A percentile compares a stretch with the other conserved stretches of the same genome.
phyloP scores from a whole-genome alignment of 495 filamentous ascomycete genomes.

The Parathielavia appendiculata region DNA sequence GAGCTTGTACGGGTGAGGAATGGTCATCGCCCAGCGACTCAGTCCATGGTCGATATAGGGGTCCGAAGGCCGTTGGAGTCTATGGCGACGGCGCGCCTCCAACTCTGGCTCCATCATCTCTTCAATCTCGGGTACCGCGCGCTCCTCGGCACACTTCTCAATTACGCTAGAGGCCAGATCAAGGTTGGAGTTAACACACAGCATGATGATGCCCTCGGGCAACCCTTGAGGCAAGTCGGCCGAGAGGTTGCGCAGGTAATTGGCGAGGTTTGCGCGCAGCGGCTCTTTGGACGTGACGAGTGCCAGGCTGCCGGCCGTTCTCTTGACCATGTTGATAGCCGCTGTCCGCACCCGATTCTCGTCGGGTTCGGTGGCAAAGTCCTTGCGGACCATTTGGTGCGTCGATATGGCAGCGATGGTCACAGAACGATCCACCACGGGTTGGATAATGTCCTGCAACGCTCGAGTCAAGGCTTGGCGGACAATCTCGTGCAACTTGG shows the following conservation, averaged over 20 bases:
- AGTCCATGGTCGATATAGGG: conserved; percentile 74
- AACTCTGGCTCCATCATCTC: conserved; percentile 76
- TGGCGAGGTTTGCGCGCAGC: conserved; percentile 88
- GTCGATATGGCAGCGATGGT: conserved; percentile 97
- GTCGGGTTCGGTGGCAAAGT: conserved; percentile 89
- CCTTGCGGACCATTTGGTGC: conserved; percentile 86
- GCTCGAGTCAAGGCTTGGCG: conserved; percentile 77
- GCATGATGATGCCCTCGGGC: conserved; percentile 84
- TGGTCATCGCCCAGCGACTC: conserved; percentile 80
- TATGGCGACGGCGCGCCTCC: conserved; percentile 66
- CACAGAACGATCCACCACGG: conserved; percentile 93
- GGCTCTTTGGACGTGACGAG: conserved; percentile 98
- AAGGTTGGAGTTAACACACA: conserved; percentile 98
- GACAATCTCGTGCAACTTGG: conserved; percentile 73
- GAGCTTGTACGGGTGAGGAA: conserved; percentile 85
- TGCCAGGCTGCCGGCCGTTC: conserved; percentile 85
- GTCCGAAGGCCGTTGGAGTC: conserved; percentile 64
- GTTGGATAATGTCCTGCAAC: conserved; percentile 89
- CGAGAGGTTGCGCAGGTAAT: conserved; percentile 82
- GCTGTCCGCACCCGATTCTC: conserved; percentile 78
- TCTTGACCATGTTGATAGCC: conserved; percentile 85
- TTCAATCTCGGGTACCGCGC: conserved; percentile 88
- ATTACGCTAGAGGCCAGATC: conserved; percentile 88
- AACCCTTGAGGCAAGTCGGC: conserved; percentile 63
- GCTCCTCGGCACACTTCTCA: conserved; percentile 89